Evolutionary conservation across 768 basidiomycete genomes (phyloP).

Genomic region (Russula vinacea): DNA sequence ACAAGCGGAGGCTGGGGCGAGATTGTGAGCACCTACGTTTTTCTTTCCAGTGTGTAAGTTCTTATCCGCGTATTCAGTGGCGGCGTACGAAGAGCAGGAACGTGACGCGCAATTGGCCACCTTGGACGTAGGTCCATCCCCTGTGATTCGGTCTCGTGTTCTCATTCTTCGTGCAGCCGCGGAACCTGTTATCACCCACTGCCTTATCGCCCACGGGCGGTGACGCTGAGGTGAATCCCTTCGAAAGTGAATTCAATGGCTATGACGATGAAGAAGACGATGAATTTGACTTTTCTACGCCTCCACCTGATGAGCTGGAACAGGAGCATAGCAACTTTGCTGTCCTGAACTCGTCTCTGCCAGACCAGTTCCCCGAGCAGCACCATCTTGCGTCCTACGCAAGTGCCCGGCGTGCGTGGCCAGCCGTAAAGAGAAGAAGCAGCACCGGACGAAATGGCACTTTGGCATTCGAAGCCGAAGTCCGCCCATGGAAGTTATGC

Average conservation of each 20-base stretch:
- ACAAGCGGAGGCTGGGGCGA: slow-evolving; percentile 79
- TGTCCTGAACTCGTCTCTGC: slow-evolving; percentile 85
- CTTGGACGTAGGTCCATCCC: slow-evolving; percentile 63
- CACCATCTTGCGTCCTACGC: slow-evolving; percentile 71
- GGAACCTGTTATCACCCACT: slow-evolving; percentile 63
- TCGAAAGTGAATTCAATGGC: slow-evolving; percentile 68
- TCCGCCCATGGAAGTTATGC: slow-evolving; percentile 98
- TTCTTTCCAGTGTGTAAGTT: slow-evolving; percentile 25
- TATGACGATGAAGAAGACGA: slow-evolving; percentile 54
- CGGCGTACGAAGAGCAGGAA: slow-evolving; percentile 80
- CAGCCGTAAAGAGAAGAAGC: slow-evolving; percentile 54
- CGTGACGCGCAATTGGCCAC: slow-evolving; percentile 75
- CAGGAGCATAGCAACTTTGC: slow-evolving; percentile 65
- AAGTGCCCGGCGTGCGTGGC: slow-evolving; percentile 48
- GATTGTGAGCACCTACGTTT: slow-evolving; percentile 60
- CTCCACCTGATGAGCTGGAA: slow-evolving; percentile 37
- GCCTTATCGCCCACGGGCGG: slow-evolving; percentile 60
- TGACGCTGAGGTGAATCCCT: slow-evolving; percentile 72
- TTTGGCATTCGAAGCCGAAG: slow-evolving; percentile 94
- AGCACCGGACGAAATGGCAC: slow-evolving; percentile 89
- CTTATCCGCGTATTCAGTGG: slow-evolving; percentile 46
- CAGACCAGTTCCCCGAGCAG: slow-evolving; percentile 56
- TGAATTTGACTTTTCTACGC: slow-evolving; percentile 48
- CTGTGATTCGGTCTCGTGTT: slow-evolving; percentile 8
- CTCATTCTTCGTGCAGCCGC: slow-evolving; percentile 47